phyloP scores from a whole-genome alignment of 495 filamentous ascomycete genomes.

The Neurospora sp. region DNA sequence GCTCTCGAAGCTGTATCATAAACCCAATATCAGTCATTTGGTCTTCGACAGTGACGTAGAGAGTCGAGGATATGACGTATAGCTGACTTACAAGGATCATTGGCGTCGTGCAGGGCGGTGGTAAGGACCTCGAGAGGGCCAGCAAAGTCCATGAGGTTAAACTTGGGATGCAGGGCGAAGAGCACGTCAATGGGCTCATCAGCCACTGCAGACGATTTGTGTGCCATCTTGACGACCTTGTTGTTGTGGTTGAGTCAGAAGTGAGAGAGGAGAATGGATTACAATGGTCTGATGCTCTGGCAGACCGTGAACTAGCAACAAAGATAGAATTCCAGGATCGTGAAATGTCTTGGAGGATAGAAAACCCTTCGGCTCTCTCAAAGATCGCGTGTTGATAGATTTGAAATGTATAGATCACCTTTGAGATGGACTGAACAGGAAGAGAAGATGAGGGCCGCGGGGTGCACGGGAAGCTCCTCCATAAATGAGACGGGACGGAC shows the following conservation, averaged over 20 bases:
- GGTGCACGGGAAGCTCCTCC: neutral
- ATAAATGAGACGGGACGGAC: neutral
- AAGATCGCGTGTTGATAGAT: neutral
- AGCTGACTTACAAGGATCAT: conserved; percentile 46
- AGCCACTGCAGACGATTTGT: conserved; percentile 36
- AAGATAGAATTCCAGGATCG: neutral
- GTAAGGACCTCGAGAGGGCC: conserved; percentile 57
- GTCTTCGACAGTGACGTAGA: neutral
- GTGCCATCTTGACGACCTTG: conserved; percentile 34
- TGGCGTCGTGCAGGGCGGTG: conserved; percentile 48
- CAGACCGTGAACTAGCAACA: neutral
- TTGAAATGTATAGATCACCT: neutral
- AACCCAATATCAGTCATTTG: neutral
- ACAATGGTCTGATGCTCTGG: neutral
- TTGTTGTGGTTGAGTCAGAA: neutral
- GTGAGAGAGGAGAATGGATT: conserved; percentile 1
- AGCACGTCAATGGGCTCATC: conserved; percentile 43
- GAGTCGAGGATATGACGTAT: conserved; percentile 1
- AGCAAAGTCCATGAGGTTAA: conserved; percentile 52
- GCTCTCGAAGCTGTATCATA: conserved; percentile 37
- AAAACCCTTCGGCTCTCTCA: neutral
- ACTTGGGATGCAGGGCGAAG: conserved; percentile 40
- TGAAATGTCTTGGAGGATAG: neutral
- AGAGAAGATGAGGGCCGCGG: neutral
- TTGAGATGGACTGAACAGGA: neutral